Evolutionary conservation across 2,329 filamentous ascomycete species (phyloP), one percentile per base, ranked within the genome.

Genomic region (Cryphonectria japonica): DNA sequence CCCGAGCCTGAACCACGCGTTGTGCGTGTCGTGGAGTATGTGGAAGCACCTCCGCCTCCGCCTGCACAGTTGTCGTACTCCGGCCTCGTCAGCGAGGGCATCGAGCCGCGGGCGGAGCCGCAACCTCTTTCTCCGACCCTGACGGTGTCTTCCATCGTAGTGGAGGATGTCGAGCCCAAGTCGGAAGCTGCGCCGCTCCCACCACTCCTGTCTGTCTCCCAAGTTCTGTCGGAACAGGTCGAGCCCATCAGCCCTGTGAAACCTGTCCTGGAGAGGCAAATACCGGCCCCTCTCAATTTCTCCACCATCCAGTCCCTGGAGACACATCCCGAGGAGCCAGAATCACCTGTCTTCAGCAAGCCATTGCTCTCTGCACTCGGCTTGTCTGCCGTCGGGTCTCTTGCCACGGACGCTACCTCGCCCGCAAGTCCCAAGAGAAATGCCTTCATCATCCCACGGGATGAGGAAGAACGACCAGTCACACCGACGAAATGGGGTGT

Each of bases 361-460:
- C 41, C 46, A 29, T 62, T 66, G 6, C 75, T 76, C 46, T 76
- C 79, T 68, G 39, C 77, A 32, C 73, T 83, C 66, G 82, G 78
- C 22, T 84, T 86, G 75, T 85, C 85, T 3, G 74, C 80, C 1
- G 81, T 87, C 59, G 80, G 82, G 70, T 82, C 83, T 4, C 77
- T 86, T 9, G 82, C 85, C 68, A 86, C 83, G 3, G 81, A 83
- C 64, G 85, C 84, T 8, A 74, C 83, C n/a, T 79, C 81, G 57
- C 81, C 83, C 32, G 83, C 84, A 70, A 88, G 84, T 74, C 86
- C 85, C 1, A 85, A 83, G 79, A 82, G 86, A 70, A 84, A 88
- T 73, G 88, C 80, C 0, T 87, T 90, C 73, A 86, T 90, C 70
- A 83, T 90, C 32, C 85, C 88, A 0, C 82, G 82, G 26, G 86